A percentile compares a stretch with the other conserved stretches of the same genome.
Evolutionary conservation across 345 rosid species (phyloP).

Genomic region (Anacardium occidentale): DNA sequence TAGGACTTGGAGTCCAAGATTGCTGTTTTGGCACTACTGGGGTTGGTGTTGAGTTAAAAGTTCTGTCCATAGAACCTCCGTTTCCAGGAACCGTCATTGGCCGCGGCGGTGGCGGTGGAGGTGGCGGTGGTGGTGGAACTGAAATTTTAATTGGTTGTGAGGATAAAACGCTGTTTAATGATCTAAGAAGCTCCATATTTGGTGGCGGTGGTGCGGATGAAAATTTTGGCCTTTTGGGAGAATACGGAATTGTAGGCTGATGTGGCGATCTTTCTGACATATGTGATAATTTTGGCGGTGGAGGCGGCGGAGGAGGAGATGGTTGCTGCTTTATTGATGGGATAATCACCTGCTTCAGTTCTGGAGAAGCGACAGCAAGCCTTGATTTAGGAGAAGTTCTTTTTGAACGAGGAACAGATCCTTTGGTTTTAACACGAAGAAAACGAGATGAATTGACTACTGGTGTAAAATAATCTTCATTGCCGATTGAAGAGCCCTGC

Average conservation of each 20-base stretch:
- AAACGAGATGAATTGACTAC: slow-evolving; percentile 41
- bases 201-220: slow-evolving; percentile 87
- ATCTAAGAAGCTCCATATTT: slow-evolving; percentile 72
- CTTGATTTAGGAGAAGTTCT: slow-evolving; percentile 80
- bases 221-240: slow-evolving; percentile 59
- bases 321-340: slow-evolving; percentile 71
- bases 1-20: slow-evolving; percentile 49
- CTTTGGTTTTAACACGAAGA: slow-evolving; percentile 17
- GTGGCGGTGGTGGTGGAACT: slow-evolving; percentile 44
- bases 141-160: slow-evolving; percentile 33
- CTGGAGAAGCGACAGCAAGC: slow-evolving; percentile 63
- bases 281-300: slow-evolving; percentile 28
- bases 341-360: slow-evolving; percentile 81
- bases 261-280: slow-evolving; percentile 12
- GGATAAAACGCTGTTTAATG: slow-evolving; percentile 43
- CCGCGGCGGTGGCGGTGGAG: slow-evolving; percentile 57
- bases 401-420: slow-evolving; percentile 67
- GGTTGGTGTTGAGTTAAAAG: slow-evolving; percentile 29
- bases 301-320: slow-evolving; percentile 25
- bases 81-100: slow-evolving; percentile 41
- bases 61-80: slow-evolving; percentile 35
- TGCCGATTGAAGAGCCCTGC: slow-evolving; percentile 64
- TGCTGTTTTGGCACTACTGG: slow-evolving; percentile 31
- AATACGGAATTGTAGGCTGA: slow-evolving; percentile 21
- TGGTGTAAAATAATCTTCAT: slow-evolving; percentile 69